phyloP scores from a whole-genome alignment of 176 grass and related monocot species.

The Leersia perrieri region DNA sequence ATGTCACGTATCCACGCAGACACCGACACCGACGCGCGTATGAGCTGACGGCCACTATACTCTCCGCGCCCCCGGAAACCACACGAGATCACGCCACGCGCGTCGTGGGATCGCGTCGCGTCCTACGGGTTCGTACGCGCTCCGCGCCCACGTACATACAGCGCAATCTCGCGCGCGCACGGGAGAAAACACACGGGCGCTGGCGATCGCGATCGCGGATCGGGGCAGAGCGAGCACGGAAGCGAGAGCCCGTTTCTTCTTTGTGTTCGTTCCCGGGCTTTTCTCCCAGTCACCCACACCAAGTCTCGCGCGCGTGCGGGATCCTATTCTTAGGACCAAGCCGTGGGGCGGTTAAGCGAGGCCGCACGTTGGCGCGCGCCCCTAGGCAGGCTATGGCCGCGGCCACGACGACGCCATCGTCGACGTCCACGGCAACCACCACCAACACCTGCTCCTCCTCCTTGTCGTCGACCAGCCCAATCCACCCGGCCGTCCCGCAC shows the following conservation, averaged over 20 bases:
- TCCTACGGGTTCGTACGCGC: neutral
- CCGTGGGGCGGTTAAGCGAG: slow-evolving; percentile 23
- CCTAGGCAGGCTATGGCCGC: slow-evolving; percentile 37
- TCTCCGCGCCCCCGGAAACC: neutral
- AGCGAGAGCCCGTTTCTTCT: neutral
- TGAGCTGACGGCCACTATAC: neutral
- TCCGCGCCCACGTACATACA: neutral
- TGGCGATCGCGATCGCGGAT: too few relatives aligned
- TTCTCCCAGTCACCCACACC: slow-evolving; percentile 52
- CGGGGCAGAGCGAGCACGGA: neutral
- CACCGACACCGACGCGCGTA: slow-evolving; percentile 1
- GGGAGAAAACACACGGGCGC: neutral
- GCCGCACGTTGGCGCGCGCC: neutral
- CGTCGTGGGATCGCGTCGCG: neutral
- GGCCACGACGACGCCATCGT: slow-evolving; percentile 10
- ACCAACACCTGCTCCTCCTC: slow-evolving; percentile 10
- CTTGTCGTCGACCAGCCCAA: slow-evolving; percentile 23
- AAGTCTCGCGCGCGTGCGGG: neutral
- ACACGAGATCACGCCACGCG: neutral
- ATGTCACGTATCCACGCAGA: neutral
- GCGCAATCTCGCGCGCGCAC: neutral
- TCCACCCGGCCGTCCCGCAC: slow-evolving; percentile 43
- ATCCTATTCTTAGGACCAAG: slow-evolving; percentile 52
- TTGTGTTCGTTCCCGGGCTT: slow-evolving; percentile 83
- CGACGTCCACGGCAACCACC: neutral